A percentile compares a stretch with the other conserved stretches of the same genome.
phyloP scores from a whole-genome alignment of 805 yeast species.

The Candida succiphila region DNA sequence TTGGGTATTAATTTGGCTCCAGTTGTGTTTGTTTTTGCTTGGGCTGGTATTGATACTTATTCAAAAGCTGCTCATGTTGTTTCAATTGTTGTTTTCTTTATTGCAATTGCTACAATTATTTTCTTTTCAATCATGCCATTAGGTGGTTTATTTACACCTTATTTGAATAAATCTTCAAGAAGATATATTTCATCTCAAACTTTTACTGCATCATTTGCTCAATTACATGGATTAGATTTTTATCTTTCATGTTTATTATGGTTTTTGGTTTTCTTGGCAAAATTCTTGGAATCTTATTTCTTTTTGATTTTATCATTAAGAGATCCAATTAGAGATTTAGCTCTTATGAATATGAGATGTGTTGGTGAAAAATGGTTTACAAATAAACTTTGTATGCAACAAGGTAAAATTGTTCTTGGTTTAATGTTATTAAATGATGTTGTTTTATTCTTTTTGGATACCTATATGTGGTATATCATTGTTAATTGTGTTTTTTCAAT shows the following conservation, averaged over 20 bases:
- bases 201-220: constrained; percentile 85
- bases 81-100: constrained; percentile 79
- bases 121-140: constrained; percentile 94
- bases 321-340: constrained; percentile 89
- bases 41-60: constrained; percentile 55
- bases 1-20: constrained; percentile 75
- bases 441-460: constrained; percentile 95
- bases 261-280: constrained; percentile 83
- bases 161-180: constrained; percentile 79
- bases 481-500: constrained; percentile 92
- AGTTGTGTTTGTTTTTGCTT: constrained; percentile 73
- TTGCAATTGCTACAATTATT: constrained; percentile 73
- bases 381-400: constrained; percentile 64
- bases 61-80: constrained; percentile 71
- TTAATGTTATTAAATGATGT: constrained; percentile 89
- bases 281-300: constrained; percentile 83
- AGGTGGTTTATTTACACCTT: constrained; percentile 92
- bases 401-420: constrained; percentile 83
- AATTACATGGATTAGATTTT: constrained; percentile 81
- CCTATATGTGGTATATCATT: constrained; percentile 97
- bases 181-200: constrained; percentile 89
- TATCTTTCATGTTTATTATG: constrained; percentile 93
- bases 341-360: constrained; percentile 86
- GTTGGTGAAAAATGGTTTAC: constrained; percentile 92
- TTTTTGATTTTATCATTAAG: constrained; percentile 81